Base-by-base conservation (phyloP, 2,329 filamentous ascomycete genomes). In the Cytospora schulzeri region DNA sequence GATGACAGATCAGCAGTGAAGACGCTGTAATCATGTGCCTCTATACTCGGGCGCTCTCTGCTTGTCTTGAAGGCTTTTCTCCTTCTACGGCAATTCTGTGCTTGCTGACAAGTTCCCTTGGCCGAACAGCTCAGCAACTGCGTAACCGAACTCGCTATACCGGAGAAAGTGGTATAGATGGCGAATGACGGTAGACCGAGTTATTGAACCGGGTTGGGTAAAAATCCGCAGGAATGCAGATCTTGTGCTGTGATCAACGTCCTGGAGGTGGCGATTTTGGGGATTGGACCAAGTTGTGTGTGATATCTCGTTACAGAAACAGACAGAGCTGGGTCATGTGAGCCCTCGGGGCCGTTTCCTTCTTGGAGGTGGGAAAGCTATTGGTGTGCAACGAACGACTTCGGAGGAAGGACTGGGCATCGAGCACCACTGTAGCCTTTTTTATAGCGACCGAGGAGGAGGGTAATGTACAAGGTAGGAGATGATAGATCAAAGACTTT, bases 381-480 rank as follows among this genome's bases (percentile, higher is more conserved):
- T 57, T 56, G 62, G 54, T 57, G 57, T 64, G 55, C 65, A 66
- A 64, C 65, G 65, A 66, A 63, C 65, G 65, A 66, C 65, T 64
- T 64, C 53, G 57, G 57, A 51, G 53, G 56, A 55, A 59, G 65
- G 35, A 57, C 62, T 62, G 65, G 58, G 65, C 62, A 66, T 66
- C 62, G 62, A 66, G 62, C 58, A 66, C 65, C 62, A 64, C 65
- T 61, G 55, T 29, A 54, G 54, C 31, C 31, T 33, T 15, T 35
- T 55, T 38, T 48, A 66, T 57, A 60, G 58, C 62, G 52, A 59
- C 58, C 50, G 63, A 60, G 61, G 56, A 55, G 57, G 50, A 31
- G 62, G 67, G 55, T 69, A 63, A 64, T 71, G 68, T 69, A 70
- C 65, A 69, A 35, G 63, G 68, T 54, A 53, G 33, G 65, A 59